Evolutionary conservation across 306 rosid species (phyloP), one percentile per base, ranked within the genome.

Genomic region (Calophaca sinica): DNA sequence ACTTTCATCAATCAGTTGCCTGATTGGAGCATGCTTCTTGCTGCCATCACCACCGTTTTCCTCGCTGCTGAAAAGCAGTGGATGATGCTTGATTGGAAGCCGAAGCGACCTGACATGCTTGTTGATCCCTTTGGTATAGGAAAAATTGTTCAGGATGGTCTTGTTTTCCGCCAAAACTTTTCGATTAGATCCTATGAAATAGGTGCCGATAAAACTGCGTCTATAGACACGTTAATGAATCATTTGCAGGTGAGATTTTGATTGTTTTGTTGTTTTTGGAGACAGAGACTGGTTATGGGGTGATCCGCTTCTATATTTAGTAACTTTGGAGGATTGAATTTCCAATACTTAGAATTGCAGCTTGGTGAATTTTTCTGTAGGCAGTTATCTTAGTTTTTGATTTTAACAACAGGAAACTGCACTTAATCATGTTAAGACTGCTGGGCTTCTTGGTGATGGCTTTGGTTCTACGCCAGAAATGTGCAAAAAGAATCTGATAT

Each of bases 21-120:
- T 62, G 97, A 94, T 74, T 94, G 99, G 99, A 94, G 99, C 77
- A 89, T 92, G 97, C 97, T 94, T 29, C 96, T 94, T 77, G 99
- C 99, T 31, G 99, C 99, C 42, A 88, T 94, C 76, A 94, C 99
- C 5, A 94, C 97, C 0, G 81, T 84, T 14, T 92, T 94, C 87
- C 86, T 94, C 78, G 99, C 97, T 1, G 99, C 99, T 0, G 99
- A 94, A 84, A 94, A 94, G 88, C 97, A 94, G 84, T 94, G 97
- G 99, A 94, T 89, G 91, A 92, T 87, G 96, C 93, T 94, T 45
- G 99, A 94, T 83, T 94, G 99, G 99, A 94, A 92, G 83, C 97
- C 99, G 32, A 88, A 86, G 79, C 88, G 96, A 31, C 50, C 93
- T 1, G 99, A 92, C 80, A 71, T 94, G 92, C 88, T 87, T 13